Evolutionary conservation across 179 eudicot genomes (phyloP).

Genomic region (Beta macrorhiza): DNA sequence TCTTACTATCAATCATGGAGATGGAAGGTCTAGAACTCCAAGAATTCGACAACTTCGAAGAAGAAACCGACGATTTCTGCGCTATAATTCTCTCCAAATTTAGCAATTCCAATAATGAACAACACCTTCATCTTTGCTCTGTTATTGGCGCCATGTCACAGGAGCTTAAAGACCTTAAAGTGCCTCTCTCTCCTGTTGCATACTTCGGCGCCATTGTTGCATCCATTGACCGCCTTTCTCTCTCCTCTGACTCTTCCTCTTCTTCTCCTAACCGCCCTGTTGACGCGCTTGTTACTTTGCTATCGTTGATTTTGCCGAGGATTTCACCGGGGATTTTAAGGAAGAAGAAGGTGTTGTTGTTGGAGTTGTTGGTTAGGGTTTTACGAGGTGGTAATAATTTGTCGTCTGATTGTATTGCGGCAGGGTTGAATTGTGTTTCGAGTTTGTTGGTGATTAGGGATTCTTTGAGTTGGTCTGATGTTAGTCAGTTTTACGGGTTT

Average conservation of each 20-base stretch:
- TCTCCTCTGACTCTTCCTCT: conserved; percentile 25
- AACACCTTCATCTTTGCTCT: conserved; percentile 61
- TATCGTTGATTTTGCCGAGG: conserved; percentile 45
- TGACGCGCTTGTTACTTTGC: conserved; percentile 50
- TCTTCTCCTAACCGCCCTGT: conserved; percentile 34
- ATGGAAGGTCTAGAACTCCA: conserved; percentile 42
- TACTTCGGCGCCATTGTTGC: conserved; percentile 71
- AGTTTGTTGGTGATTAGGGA: conserved; percentile 45
- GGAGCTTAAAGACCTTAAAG: conserved; percentile 56
- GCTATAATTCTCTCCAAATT: conserved; percentile 40
- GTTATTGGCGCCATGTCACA: conserved; percentile 73
- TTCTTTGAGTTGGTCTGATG: conserved; percentile 48
- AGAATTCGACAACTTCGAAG: conserved; percentile 6
- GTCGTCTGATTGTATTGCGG: conserved; percentile 33
- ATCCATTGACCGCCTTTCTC: conserved; percentile 54
- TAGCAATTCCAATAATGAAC: conserved; percentile 38
- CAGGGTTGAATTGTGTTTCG: conserved; percentile 53
- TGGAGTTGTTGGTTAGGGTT: conserved; percentile 43
- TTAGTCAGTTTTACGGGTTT: conserved; percentile 41
- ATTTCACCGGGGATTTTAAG: conserved; percentile 36
- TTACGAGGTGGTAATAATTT: conserved; percentile 23
- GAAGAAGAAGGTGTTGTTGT: conserved; percentile 40
- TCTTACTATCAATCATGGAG: conserved; percentile 21
- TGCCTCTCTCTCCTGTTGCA: conserved; percentile 51
- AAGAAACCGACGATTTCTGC: conserved; percentile 43